Conservation (phyloP, 2,329 filamentous ascomycete species). For the Plectosphaerella sp. region DNA sequence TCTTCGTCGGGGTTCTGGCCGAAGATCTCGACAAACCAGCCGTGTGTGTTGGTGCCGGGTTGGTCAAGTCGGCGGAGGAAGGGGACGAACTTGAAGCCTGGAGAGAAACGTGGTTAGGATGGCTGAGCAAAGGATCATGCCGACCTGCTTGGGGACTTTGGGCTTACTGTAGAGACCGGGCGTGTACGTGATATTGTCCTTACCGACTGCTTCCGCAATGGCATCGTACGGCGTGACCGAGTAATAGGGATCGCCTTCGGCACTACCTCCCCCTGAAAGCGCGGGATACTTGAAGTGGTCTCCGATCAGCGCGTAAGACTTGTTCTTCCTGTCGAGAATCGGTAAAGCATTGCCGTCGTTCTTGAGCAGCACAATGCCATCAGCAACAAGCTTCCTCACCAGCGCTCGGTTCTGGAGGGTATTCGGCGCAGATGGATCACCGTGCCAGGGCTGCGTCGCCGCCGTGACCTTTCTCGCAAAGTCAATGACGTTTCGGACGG, state of each 20-base stretch:
- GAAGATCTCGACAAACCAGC: conserved; percentile 10
- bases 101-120: neutral
- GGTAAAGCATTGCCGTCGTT: conserved; percentile 63
- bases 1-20: conserved; percentile 8
- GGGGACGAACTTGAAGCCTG: conserved; percentile 11
- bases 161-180: conserved; percentile 51
- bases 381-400: conserved; percentile 40
- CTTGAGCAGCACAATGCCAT: conserved; percentile 69
- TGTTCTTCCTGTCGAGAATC: conserved; percentile 28
- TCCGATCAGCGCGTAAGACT: conserved; percentile 20
- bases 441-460: conserved; percentile 5
- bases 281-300: conserved; percentile 17
- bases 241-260: conserved; percentile 56
- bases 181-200: conserved; percentile 38
- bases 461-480: neutral
- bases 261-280: conserved; percentile 56
- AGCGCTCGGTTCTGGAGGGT: conserved; percentile 6
- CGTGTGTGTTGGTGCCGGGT: conserved; percentile 1
- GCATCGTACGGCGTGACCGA: conserved; percentile 70
- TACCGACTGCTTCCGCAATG: conserved; percentile 39
- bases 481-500: conserved; percentile 41
- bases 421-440: conserved; percentile 12
- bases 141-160: conserved; percentile 24
- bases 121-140: neutral
- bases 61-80: conserved; percentile 4